Conservation (phyloP, 2,329 filamentous ascomycete species). For the Hymenoscyphus linearis region DNA sequence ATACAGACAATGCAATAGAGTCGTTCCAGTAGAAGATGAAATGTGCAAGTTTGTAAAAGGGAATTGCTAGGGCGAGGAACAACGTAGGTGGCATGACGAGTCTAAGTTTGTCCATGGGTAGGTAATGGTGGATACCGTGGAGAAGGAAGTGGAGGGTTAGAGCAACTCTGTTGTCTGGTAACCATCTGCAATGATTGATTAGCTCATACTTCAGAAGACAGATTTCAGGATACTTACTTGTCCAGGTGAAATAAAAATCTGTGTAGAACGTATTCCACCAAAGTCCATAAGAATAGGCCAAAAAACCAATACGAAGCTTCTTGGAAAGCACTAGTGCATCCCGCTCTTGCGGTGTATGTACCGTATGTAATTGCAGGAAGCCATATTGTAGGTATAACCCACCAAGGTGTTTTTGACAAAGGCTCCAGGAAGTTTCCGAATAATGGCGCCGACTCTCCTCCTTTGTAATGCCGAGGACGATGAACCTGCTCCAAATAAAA, state of each 20-base stretch:
- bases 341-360: constrained; percentile 57
- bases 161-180: constrained; percentile 86
- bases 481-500: constrained; percentile 98
- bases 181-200: constrained; percentile 51
- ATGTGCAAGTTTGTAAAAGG: constrained; percentile 92
- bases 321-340: constrained; percentile 45
- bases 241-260: constrained; percentile 93
- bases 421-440: constrained; percentile 99
- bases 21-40: constrained; percentile 77
- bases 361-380: constrained; percentile 74
- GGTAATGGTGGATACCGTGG: constrained; percentile 95
- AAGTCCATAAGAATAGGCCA: constrained; percentile 77
- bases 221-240: constrained; percentile 52
- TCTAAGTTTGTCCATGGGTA: constrained; percentile 97
- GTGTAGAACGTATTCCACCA: constrained; percentile 86
- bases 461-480: constrained; percentile 90
- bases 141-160: constrained; percentile 88
- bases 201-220: background rate
- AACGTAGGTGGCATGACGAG: constrained; percentile 95
- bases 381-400: constrained; percentile 79
- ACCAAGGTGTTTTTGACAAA: constrained; percentile 94
- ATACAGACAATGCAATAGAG: constrained; percentile 73
- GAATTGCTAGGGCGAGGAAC: constrained; percentile 75
- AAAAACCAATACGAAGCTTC: constrained; percentile 59
- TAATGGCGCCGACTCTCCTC: constrained; percentile 83